Percentiles rank a stretch among this genome's conserved stretches.
phyloP scores from a whole-genome alignment of 2,329 filamentous ascomycete species.

The Pseudopyricularia cyperi region DNA sequence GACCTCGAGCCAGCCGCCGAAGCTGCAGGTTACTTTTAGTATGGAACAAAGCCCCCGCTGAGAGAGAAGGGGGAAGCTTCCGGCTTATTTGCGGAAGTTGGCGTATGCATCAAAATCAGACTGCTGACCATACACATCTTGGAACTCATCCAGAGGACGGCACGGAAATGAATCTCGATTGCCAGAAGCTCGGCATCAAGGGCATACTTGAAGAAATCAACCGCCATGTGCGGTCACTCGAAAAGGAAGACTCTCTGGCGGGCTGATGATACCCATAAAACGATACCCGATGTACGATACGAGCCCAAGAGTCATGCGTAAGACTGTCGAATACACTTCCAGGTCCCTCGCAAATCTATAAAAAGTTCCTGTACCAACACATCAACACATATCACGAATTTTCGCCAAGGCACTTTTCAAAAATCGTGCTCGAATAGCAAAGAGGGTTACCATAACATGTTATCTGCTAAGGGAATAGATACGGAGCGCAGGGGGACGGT shows the following conservation, averaged over 20 bases:
- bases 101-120: background rate
- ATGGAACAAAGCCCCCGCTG: too few species aligned
- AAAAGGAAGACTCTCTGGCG: conserved; percentile 68
- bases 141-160: conserved; percentile 60
- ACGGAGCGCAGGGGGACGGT: background rate
- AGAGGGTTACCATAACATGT: background rate
- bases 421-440: background rate
- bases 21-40: conserved; percentile 79
- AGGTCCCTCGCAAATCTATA: too few species aligned
- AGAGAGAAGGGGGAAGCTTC: too few species aligned
- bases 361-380: background rate
- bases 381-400: background rate
- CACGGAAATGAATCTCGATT: conserved; percentile 73
- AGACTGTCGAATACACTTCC: too few species aligned
- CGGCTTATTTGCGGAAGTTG: background rate
- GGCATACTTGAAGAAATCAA: conserved; percentile 82
- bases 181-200: conserved; percentile 70
- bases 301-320: background rate
- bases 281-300: background rate
- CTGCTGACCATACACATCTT: background rate
- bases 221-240: conserved; percentile 70
- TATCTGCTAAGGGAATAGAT: too few species aligned
- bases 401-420: background rate
- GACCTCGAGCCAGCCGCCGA: conserved; percentile 52
- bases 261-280: conserved; percentile 11